A percentile compares a stretch with the other conserved stretches of the same genome.
These are phyloP conservation scores for Magnaporthales sp. DNA, from an alignment of 2,329 filamentous ascomycete genomes.

Conservation along the genomic window DNA sequence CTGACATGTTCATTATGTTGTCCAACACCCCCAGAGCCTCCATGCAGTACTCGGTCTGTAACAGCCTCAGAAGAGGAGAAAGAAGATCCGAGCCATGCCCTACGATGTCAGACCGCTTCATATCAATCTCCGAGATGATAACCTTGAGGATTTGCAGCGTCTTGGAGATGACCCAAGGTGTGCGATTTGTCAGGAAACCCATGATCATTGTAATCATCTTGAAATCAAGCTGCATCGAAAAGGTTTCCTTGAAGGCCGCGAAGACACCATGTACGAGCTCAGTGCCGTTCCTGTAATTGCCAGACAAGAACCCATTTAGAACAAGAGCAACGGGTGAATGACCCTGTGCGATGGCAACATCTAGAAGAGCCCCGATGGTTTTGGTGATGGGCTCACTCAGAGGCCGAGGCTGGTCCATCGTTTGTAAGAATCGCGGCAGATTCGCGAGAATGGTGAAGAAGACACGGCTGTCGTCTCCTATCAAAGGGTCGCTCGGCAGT, in stretches of 20 bases:
- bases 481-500: conserved; percentile 69
- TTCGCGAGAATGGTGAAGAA: conserved; percentile 89
- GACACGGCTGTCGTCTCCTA: conserved; percentile 74
- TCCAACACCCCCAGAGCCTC: conserved; percentile 88
- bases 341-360: conserved; percentile 65
- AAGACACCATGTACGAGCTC: conserved; percentile 63
- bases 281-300: conserved; percentile 55
- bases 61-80: conserved; percentile 76
- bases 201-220: conserved; percentile 82
- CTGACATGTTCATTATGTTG: conserved; percentile 89
- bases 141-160: conserved; percentile 84
- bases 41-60: conserved; percentile 91
- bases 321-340: conserved; percentile 58
- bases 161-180: conserved; percentile 84
- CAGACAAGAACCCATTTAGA: conserved; percentile 60
- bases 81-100: conserved; percentile 91
- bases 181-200: conserved; percentile 80
- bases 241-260: conserved; percentile 64
- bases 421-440: conserved; percentile 73
- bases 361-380: conserved; percentile 61
- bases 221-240: conserved; percentile 76
- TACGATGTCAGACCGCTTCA: conserved; percentile 83
- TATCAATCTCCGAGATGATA: conserved; percentile 83
- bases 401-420: conserved; percentile 49
- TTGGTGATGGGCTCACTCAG: conserved; percentile 47